Base-by-base conservation (phyloP, 331 rosid species). In the Dryas integrifolia region DNA sequence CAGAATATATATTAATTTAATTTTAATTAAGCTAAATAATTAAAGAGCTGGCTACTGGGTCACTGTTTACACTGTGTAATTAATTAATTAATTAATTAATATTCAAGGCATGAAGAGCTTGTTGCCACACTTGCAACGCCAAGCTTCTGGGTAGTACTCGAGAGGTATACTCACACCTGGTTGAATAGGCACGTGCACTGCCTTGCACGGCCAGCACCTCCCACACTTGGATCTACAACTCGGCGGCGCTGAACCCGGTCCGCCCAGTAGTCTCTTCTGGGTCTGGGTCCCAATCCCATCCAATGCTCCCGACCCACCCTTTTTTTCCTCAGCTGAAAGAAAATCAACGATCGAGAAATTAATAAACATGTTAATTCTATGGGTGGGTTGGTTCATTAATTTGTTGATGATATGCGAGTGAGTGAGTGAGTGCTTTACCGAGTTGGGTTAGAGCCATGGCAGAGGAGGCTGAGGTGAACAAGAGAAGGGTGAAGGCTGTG, bases 41-140 rank as follows among this genome's bases (percentile, higher is more conserved):
- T 30, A 30, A 30, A 30, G 35, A 1, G 35, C 35, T 30, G 35
- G 35, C 35, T 30, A 30, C 3, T 30, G 35, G 35, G 35, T 30
- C 35, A 30, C 76, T 43, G 35, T 67, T 70, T 39, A 44, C 79
- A 72, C 35, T 58, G 67, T 70, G 58, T 71, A 71, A 71, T 45
- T 65, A 43, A 63, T n/a, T 71, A 71, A 71, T 45, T 65, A 43
- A 63, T n/a, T 45, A 64, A 47, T 46, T 30, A 72, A 1, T 6
- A 45, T 26, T 79, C 75, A 92, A 47, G 98, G 98, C 88, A 84
- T 86, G 58, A 79, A 94, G 76, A 91, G 88, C 79, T 87, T 82
- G 76, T 85, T 84, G 72, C 95, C 95, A 70, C 98, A 94, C 82
- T 91, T 88, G 90, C 98, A 94, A 18, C 98, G 90, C 98, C 98